phyloP scores from a whole-genome alignment of 2,329 filamentous ascomycete genomes.

The Phialemoniopsis sp. region DNA sequence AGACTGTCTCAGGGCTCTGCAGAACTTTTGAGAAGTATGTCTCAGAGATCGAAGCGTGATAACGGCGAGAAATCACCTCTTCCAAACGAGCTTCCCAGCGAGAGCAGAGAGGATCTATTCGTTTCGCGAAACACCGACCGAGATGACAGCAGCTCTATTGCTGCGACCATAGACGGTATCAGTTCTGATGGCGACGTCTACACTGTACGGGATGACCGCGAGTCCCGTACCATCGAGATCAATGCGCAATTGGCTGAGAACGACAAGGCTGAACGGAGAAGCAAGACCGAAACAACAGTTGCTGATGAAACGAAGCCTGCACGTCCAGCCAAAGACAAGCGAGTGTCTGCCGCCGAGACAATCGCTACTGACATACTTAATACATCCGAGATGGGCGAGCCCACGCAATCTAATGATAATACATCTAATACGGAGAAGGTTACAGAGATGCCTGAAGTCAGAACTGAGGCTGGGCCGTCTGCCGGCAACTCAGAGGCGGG shows the following conservation, averaged over 20 bases:
- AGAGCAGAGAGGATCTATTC: slow-evolving; percentile 44
- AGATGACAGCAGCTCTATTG: slow-evolving; percentile 47
- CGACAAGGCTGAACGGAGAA: slow-evolving; percentile 1
- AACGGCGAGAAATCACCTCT: slow-evolving; percentile 13
- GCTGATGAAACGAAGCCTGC: background rate
- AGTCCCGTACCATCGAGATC: slow-evolving; percentile 29
- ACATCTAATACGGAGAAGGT: slow-evolving; percentile 8
- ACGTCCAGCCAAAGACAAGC: slow-evolving; percentile 7
- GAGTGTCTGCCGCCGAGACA: slow-evolving; percentile 18
- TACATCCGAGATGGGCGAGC: slow-evolving; percentile 8
- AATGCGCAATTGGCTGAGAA: slow-evolving; percentile 28
- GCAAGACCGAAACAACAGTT: background rate
- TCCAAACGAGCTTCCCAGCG: slow-evolving; percentile 13
- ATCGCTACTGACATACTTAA: slow-evolving; percentile 20
- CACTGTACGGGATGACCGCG: slow-evolving; percentile 16
- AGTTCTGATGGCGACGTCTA: slow-evolving; percentile 31
- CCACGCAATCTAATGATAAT: slow-evolving; percentile 6
- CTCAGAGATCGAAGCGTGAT: slow-evolving; percentile 25
- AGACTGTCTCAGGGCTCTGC: slow-evolving; percentile 44
- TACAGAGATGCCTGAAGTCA: slow-evolving; percentile 12
- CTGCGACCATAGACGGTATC: slow-evolving; percentile 53
- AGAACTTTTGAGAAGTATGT: slow-evolving; percentile 38
- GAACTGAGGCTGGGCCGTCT: slow-evolving; percentile 16
- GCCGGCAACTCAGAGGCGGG: slow-evolving; percentile 3
- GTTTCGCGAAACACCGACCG: slow-evolving; percentile 24